Evolutionary conservation across 192 early-diverging fungal genomes (phyloP), one percentile per base, ranked within the genome.

Genomic region (Coemansia sp.): DNA sequence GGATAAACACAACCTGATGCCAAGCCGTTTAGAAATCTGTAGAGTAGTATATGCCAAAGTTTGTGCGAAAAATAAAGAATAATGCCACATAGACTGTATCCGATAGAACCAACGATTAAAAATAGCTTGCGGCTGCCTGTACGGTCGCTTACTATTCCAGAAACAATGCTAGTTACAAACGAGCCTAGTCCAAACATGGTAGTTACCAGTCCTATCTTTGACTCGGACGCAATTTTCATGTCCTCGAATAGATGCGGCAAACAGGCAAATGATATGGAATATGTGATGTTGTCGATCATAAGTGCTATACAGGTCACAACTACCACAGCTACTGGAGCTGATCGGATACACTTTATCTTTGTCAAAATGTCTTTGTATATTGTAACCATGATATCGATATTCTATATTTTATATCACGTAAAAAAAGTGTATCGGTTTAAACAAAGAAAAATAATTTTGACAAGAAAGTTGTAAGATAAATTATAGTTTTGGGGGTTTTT

Each of bases 161-260:
- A 74, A 14, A 68, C 12, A 16, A 62, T 55, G 49, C 77, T 80
- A 7, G 77, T 80, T 17, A 80, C 1, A 25, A 80, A 54, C 2
- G 71, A 51, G 16, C 77, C 77, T 3, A 75, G 25, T 0, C 72
- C 77, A 75, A 75, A 75, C 77, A 80, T 75, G 5, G 72, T 67
- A 17, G 72, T 50, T 0, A 63, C 66, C 42, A 80, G 22, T 1
- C 77, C 77, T 8, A 80, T 33, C 31, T 66, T 58, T 2, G 77
- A 68, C 30, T 80, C 69, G 1, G 72, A 75, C 8, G 77, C 77
- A 30, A 80, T 10, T 6, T 66, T 30, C 72, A 75, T 75, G 48
- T 80, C 78, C 38, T 81, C 78, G 59, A 75, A 81, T 31, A 81
- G 4, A 22, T 81, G 78, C 7, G 78, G 78, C 45, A 81, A 32